Evolutionary conservation across 768 basidiomycete genomes (phyloP).

Genomic region (Podaxis sp.): DNA sequence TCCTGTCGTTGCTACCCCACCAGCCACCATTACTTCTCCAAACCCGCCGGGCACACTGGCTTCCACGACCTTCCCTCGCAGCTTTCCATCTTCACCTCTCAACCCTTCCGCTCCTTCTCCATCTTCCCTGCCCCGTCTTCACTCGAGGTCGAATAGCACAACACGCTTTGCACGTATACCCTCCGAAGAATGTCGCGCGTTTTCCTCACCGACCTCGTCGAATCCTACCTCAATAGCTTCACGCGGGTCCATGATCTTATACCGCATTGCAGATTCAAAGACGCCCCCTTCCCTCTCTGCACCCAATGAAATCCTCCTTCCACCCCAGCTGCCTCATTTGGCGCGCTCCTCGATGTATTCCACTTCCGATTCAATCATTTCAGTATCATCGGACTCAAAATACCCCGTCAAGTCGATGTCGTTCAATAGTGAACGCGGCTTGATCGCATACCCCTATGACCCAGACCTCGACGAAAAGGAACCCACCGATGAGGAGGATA

Average conservation of each 20-base stretch:
- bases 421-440: slow-evolving; percentile 23
- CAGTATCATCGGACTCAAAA: slow-evolving; percentile 29
- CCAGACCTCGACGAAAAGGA: slow-evolving; percentile 39
- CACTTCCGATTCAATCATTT: slow-evolving; percentile 27
- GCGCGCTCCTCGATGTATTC: slow-evolving; percentile 24
- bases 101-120: slow-evolving; percentile 5
- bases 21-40: neutral
- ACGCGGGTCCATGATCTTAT: slow-evolving; percentile 35
- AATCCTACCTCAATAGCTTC: slow-evolving; percentile 5
- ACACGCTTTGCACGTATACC: neutral
- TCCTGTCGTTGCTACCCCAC: neutral
- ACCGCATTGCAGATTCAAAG: slow-evolving; percentile 26
- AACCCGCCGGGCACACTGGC: neutral
- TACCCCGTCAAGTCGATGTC: slow-evolving; percentile 21
- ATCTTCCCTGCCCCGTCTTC: neutral
- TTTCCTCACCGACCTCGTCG: slow-evolving; percentile 18
- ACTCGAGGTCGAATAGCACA: neutral
- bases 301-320: neutral
- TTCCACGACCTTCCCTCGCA: neutral
- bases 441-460: slow-evolving; percentile 68
- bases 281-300: neutral
- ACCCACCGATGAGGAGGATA: slow-evolving; percentile 55
- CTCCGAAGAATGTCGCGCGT: slow-evolving; percentile 10
- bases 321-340: slow-evolving; percentile 5
- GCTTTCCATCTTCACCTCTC: slow-evolving; percentile 10